Evolutionary conservation across 805 yeast species (phyloP).

Genomic region (Candida bentonensis): DNA sequence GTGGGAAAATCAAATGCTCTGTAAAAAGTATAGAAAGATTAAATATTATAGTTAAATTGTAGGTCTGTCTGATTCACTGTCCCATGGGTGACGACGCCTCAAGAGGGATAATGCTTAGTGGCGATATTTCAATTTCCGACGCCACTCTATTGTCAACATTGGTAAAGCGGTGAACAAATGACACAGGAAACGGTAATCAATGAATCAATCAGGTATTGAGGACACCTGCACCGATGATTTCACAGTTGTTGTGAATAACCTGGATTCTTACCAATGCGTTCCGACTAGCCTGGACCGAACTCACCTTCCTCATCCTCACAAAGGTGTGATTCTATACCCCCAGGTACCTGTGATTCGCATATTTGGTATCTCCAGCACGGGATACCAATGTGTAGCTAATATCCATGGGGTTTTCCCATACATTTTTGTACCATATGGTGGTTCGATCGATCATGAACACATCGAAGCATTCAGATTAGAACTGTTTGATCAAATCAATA

Average conservation of each 20-base stretch:
- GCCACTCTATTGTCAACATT: too few species aligned
- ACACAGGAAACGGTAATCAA: not conserved
- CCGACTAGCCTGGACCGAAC: slow-evolving; percentile 1
- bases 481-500: slow-evolving; percentile 10
- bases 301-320: not conserved
- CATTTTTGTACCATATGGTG: slow-evolving; percentile 49
- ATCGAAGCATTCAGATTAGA: not conserved
- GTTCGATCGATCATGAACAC: slow-evolving; percentile 15
- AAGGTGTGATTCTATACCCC: slow-evolving; percentile 5
- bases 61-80: too few species aligned
- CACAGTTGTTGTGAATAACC: not conserved
- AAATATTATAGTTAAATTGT: too few species aligned
- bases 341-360: slow-evolving; percentile 64
- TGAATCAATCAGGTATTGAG: not conserved
- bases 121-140: too few species aligned
- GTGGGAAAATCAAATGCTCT: not conserved
- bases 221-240: not conserved
- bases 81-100: too few species aligned
- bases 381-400: slow-evolving; percentile 50
- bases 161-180: too few species aligned
- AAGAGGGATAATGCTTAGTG: too few species aligned
- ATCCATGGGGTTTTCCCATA: slow-evolving; percentile 82
- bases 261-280: slow-evolving; percentile 3
- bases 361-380: slow-evolving; percentile 55
- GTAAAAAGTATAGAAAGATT: not conserved